These are phyloP conservation scores for Climacium dendroides DNA, from an alignment of 225 moss, liverwort and hornwort species.

Conservation along the genomic window DNA sequence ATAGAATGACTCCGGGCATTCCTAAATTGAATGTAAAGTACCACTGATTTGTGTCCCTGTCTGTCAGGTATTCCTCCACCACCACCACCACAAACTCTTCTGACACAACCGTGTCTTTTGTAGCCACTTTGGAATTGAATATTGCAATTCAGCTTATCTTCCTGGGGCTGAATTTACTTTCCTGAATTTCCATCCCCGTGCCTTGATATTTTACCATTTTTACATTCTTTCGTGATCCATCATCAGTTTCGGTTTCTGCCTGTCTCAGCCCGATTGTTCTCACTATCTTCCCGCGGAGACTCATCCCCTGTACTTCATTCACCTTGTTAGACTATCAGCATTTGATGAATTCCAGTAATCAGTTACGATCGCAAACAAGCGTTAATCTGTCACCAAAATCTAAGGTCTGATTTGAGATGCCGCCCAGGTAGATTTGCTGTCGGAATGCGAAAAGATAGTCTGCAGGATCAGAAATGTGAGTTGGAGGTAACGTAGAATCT, in stretches of 20 bases:
- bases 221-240: background rate
- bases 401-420: background rate
- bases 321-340: background rate
- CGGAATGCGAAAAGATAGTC: background rate
- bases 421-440: background rate
- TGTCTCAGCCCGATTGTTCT: background rate
- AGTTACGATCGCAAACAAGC: background rate
- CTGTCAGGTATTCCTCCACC: background rate
- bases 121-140: background rate
- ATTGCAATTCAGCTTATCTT: background rate
- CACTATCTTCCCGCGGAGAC: background rate
- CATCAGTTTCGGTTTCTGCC: background rate
- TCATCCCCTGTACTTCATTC: background rate
- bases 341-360: background rate
- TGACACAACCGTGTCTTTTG: background rate
- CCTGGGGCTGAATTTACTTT: background rate
- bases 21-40: background rate
- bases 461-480: background rate
- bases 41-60: background rate
- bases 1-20: slow-evolving; percentile 4
- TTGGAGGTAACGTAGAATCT: background rate
- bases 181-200: background rate
- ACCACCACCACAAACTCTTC: background rate
- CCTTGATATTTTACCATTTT: background rate
- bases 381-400: background rate